Evolutionary conservation across 129 eudicot species (phyloP), one percentile per base, ranked within the genome.

Genomic region (Saussurea involucrata): DNA sequence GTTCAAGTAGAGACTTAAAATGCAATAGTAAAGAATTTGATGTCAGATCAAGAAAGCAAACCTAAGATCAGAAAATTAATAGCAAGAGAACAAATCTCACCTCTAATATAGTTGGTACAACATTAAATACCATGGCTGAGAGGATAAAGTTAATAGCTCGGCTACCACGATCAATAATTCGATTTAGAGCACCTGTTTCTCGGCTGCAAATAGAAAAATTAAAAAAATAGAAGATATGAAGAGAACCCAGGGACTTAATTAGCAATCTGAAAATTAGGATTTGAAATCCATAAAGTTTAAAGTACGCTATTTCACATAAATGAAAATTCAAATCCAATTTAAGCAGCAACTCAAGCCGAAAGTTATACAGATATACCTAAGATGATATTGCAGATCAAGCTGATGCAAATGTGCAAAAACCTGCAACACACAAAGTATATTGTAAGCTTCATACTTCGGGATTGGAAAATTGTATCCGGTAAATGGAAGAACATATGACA

Each of bases 141-240:
- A 95, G 97, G 44, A 95, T 89, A 72, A 91, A 95, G 81, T 95
- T 95, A 64, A 95, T 95, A 81, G 98, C 98, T 74, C 98, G 92
- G 86, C 98, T 95, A 85, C 98, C 98, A 79, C 98, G 98, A 80
- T 95, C 98, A 73, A 95, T 92, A 12, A 88, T 88, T 65, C 98
- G 92, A 82, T 88, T 95, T 21, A 95, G 81, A 79, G 83, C 98
- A 66, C 98, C 98, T 33, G 98, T 95, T 89, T 95, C 98, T 71
- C 98, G 97, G 76, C 98, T 95, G 85, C 79, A 83, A 46, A 67
- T 5, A 57, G 46, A 78, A 72, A 1, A 10, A 37, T n/a, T n/a
- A 40, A 72, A 10, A 63, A 22, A 25, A 44, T 34, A 46, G 49
- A 80, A 10, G 32, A 63, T 13, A 70, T 44, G 55, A 72, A 71